Percentiles rank a stretch among this genome's conserved stretches.
Evolutionary conservation across 1,284 basidiomycete genomes (phyloP).

Genomic region (Fomes fomentarius): DNA sequence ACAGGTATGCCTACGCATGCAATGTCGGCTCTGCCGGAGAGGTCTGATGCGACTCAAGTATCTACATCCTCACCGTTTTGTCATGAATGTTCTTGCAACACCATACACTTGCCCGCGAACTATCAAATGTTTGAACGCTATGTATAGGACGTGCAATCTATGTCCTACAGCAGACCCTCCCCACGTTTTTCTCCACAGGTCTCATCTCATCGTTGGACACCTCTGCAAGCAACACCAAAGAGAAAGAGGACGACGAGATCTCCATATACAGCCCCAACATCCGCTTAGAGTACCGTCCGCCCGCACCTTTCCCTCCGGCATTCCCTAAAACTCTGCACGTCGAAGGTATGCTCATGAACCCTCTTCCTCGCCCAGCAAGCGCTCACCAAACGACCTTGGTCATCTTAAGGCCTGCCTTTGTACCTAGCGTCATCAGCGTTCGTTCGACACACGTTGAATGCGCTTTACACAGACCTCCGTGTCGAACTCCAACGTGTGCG

Average conservation of each 20-base stretch:
- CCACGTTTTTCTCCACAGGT: slow-evolving; percentile 71
- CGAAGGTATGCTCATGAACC: slow-evolving; percentile 54
- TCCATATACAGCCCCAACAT: slow-evolving; percentile 38
- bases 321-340: slow-evolving; percentile 68
- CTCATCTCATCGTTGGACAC: slow-evolving; percentile 61
- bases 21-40: neutral
- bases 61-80: neutral
- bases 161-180: slow-evolving; percentile 68
- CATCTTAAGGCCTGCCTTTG: slow-evolving; percentile 68
- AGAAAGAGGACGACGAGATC: slow-evolving; percentile 19
- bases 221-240: slow-evolving; percentile 11
- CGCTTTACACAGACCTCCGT: slow-evolving; percentile 67
- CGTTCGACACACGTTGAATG: slow-evolving; percentile 71
- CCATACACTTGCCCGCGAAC: no score
- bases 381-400: neutral
- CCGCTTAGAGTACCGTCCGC: slow-evolving; percentile 60
- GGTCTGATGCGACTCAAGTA: slow-evolving; percentile 21
- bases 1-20: slow-evolving; percentile 48
- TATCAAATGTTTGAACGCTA: neutral
- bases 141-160: slow-evolving; percentile 68
- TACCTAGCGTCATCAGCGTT: slow-evolving; percentile 73
- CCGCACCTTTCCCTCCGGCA: slow-evolving; percentile 62
- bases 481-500: slow-evolving; percentile 52
- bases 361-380: neutral
- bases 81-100: no score